These are phyloP conservation scores for Magnaporthiopsis incrustans DNA, from an alignment of 2,329 filamentous ascomycete genomes.

Conservation along the genomic window DNA sequence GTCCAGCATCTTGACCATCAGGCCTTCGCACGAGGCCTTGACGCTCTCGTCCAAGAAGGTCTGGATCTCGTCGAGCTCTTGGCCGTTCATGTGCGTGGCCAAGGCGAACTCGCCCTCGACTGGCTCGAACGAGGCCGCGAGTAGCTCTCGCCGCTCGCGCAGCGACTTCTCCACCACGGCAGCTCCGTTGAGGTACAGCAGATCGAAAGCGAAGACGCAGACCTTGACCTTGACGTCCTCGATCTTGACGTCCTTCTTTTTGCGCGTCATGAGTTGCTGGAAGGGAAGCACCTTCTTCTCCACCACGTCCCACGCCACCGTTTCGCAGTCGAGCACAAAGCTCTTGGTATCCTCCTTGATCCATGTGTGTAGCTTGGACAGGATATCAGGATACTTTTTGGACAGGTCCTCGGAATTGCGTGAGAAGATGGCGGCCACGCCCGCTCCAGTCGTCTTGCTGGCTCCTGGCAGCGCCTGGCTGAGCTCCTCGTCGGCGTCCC, in stretches of 20 bases:
- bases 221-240: constrained; percentile 96
- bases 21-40: constrained; percentile 89
- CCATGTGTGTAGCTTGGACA: constrained; percentile 81
- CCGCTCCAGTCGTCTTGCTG: constrained; percentile 58
- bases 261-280: constrained; percentile 96
- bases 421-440: constrained; percentile 90
- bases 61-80: constrained; percentile 90
- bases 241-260: constrained; percentile 92
- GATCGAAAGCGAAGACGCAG: constrained; percentile 92
- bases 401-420: constrained; percentile 95
- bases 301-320: constrained; percentile 88
- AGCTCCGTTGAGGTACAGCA: constrained; percentile 88
- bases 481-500: constrained; percentile 64
- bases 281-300: constrained; percentile 96
- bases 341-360: constrained; percentile 84
- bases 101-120: constrained; percentile 88
- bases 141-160: constrained; percentile 70
- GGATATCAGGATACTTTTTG: constrained; percentile 95
- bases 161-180: constrained; percentile 81
- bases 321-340: constrained; percentile 98
- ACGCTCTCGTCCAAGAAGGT: constrained; percentile 87
- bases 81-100: constrained; percentile 78
- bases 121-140: constrained; percentile 64
- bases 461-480: constrained; percentile 51
- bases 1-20: constrained; percentile 99